phyloP scores from a whole-genome alignment of 176 grass and related monocot genomes.

The Musa schizocarpa region DNA sequence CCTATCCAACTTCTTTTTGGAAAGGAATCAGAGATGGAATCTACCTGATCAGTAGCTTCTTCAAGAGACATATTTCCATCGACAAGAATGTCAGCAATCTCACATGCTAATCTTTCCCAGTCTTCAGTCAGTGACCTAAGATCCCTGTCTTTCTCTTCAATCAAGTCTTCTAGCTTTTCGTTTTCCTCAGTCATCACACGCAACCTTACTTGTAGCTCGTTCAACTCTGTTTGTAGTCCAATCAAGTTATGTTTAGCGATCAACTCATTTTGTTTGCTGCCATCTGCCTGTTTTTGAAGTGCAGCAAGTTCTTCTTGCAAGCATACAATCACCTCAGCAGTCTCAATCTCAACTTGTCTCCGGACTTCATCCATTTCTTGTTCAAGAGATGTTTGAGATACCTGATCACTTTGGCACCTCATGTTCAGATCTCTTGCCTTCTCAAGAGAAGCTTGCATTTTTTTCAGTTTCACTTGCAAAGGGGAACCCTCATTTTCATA shows the following conservation, averaged over 20 bases:
- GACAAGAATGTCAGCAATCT: slow-evolving; percentile 60
- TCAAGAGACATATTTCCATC: slow-evolving; percentile 62
- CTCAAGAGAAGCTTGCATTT: slow-evolving; percentile 85
- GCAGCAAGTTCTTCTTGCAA: slow-evolving; percentile 68
- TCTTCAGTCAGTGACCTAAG: slow-evolving; percentile 36
- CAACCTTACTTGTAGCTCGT: slow-evolving; percentile 42
- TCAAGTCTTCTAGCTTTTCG: slow-evolving; percentile 25
- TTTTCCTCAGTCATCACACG: slow-evolving; percentile 39
- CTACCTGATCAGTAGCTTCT: slow-evolving; percentile 53
- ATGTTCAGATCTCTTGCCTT: slow-evolving; percentile 50
- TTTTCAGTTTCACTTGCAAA: slow-evolving; percentile 75
- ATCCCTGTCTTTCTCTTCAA: slow-evolving; percentile 51
- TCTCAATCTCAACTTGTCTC: slow-evolving; percentile 85
- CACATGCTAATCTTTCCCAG: slow-evolving; percentile 66
- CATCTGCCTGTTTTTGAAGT: slow-evolving; percentile 49
- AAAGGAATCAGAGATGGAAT: slow-evolving; percentile 41
- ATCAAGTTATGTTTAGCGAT: slow-evolving; percentile 37
- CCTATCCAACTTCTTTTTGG: slow-evolving; percentile 55
- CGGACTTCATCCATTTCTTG: slow-evolving; percentile 88
- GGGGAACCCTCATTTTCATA: slow-evolving; percentile 69
- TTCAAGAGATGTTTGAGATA: slow-evolving; percentile 57
- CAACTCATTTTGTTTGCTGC: slow-evolving; percentile 39
- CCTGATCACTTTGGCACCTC: slow-evolving; percentile 51
- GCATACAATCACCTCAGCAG: slow-evolving; percentile 87
- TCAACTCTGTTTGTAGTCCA: slow-evolving; percentile 35